Evolutionary conservation across 83 land plant genomes (phyloP), one percentile per base, ranked within the genome.

Genomic region (Picea abies): DNA sequence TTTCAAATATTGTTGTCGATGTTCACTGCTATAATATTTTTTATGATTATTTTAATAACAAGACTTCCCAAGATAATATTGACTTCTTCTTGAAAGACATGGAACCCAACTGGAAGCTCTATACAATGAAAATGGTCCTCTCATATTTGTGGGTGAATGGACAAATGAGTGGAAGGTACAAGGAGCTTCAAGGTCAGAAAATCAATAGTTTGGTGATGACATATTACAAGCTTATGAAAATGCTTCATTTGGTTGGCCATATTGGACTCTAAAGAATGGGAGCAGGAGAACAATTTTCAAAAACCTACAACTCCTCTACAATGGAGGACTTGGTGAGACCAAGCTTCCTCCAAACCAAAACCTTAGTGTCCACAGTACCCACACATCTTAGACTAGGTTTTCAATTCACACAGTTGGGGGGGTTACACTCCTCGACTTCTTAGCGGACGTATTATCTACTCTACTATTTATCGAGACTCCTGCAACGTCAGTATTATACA

Each of bases 101-200:
- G 79, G 62, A 83, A 19, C 23, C 83, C 16, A 88, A 64, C 29
- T 93, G 69, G 85, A 90, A 63, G 88, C 85, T 37, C 76, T 95
- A 10, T 87, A 89, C 79, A 81, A 66, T 62, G 85, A 90, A 76
- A 92, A 89, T 78, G 63, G 90, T 17, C 93, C 94, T 25, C 91
- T 93, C 58, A 89, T 94, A 22, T 91, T 90, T 63, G 84, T 95
- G 25, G 97, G 97, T 95, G 96, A 94, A 79, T 92, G 96, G 96
- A 89, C 88, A 44, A 92, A 94, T 76, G 94, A 77, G 29, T 29
- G 29, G 29, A 29, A 29, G 29, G 29, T 29, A 29, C 29, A 29
- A 29, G 29, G 29, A 29, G 91, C 85, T 22, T 67, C 90, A 15
- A 80, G 80, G 76, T 29, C 14, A 10, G 88, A 90, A 16, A 90